phyloP scores from a whole-genome alignment of 345 rosid genomes.

The Hibiscus tridactylites region DNA sequence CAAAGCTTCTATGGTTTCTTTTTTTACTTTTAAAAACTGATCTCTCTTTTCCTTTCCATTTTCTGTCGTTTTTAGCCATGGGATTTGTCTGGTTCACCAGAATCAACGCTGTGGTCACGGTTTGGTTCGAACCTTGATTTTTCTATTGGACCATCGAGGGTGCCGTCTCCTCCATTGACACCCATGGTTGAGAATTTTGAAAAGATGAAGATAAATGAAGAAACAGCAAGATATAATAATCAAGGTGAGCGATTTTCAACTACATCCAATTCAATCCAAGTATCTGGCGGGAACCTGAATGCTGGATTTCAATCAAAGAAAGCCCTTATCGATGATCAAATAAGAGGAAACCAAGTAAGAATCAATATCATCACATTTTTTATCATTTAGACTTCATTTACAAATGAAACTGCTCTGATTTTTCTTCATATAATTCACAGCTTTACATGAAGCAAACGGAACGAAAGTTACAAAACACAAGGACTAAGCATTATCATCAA shows the following conservation, averaged over 20 bases:
- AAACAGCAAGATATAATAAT: slow-evolving; percentile 1
- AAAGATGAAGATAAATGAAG: slow-evolving; percentile 24
- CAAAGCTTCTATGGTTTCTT: background rate
- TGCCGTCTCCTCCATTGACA: slow-evolving; percentile 1
- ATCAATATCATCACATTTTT: background rate
- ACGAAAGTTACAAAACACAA: slow-evolving; percentile 6
- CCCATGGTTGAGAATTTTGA: slow-evolving; percentile 20
- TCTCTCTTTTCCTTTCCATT: background rate
- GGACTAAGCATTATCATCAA: background rate
- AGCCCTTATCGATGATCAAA: slow-evolving; percentile 53
- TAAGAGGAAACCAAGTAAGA: slow-evolving; percentile 44
- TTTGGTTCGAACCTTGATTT: slow-evolving; percentile 26
- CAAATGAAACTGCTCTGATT: background rate
- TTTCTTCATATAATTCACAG: slow-evolving; percentile 17
- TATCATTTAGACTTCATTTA: background rate
- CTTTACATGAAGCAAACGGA: slow-evolving; percentile 17
- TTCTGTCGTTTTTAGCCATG: slow-evolving; percentile 19
- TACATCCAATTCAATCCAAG: slow-evolving; percentile 6
- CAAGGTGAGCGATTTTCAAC: background rate
- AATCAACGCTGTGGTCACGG: slow-evolving; percentile 38
- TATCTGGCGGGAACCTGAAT: background rate
- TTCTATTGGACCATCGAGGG: slow-evolving; percentile 6
- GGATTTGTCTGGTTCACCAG: slow-evolving; percentile 30
- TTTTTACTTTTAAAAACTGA: background rate
- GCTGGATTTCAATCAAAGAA: slow-evolving; percentile 37